phyloP scores from a whole-genome alignment of 768 basidiomycete species.

The Mycena vulgaris region DNA sequence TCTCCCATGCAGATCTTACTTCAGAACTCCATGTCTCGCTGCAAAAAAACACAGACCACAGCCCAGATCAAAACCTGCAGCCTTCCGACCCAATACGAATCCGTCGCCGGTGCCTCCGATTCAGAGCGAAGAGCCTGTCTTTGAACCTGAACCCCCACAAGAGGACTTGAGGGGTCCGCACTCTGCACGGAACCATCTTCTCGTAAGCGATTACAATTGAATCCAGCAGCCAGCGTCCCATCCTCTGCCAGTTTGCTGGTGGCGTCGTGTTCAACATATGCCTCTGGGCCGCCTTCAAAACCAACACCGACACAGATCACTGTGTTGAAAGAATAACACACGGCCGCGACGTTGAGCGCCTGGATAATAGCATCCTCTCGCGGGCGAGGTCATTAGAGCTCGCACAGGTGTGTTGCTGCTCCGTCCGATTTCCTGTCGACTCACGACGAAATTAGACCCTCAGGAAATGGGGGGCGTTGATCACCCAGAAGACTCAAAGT shows the following conservation, averaged over 20 bases:
- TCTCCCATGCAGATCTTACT: conserved; percentile 15
- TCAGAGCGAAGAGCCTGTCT: not conserved
- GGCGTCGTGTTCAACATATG: conserved; percentile 1
- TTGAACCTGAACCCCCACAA: not conserved
- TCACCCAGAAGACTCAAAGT: not conserved
- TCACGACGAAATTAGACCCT: not conserved
- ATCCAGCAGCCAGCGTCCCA: not conserved
- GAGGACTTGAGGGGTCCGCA: conserved; percentile 5
- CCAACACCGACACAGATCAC: conserved; percentile 27
- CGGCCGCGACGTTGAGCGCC: not conserved
- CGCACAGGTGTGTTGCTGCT: not conserved
- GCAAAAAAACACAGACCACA: not conserved
- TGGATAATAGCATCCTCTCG: conserved; percentile 7
- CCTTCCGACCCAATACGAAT: not conserved
- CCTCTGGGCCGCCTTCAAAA: conserved; percentile 30
- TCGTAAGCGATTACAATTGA: conserved; percentile 23
- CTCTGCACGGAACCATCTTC: conserved; percentile 3
- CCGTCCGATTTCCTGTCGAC: not conserved
- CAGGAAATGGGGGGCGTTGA: not conserved
- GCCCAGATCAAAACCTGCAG: not conserved
- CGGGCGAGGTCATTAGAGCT: not conserved
- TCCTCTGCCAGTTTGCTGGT: conserved; percentile 22
- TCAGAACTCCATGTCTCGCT: conserved; percentile 12
- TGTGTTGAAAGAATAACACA: conserved; percentile 7
- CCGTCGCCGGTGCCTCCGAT: not conserved